A percentile compares a stretch with the other conserved stretches of the same genome.
Conservation (phyloP, 768 basidiomycete genomes). For the Lyophyllum decastes region DNA sequence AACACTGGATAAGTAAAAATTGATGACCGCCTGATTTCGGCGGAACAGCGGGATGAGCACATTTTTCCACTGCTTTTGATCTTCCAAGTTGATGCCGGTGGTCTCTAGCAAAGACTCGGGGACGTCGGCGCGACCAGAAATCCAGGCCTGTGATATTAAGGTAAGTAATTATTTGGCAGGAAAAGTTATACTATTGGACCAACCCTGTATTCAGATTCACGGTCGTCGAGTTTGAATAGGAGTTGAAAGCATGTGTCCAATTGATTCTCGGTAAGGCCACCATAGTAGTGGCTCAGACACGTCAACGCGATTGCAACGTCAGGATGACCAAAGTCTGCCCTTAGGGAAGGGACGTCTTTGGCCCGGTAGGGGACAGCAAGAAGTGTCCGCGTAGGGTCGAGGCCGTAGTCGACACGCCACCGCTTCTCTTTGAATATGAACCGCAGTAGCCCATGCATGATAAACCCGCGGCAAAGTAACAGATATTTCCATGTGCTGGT, state of each 20-base stretch:
- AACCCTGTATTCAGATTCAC: constrained; percentile 37
- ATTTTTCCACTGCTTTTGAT: constrained; percentile 29
- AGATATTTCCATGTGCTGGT: constrained; percentile 27
- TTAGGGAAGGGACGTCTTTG: constrained; percentile 46
- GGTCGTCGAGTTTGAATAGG: constrained; percentile 42
- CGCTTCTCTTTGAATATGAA: constrained; percentile 38
- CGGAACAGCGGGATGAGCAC: constrained; percentile 35
- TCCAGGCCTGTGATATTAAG: not conserved
- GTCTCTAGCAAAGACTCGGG: constrained; percentile 31
- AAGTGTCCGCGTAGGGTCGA: constrained; percentile 40
- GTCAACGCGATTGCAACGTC: constrained; percentile 48
- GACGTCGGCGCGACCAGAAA: constrained; percentile 13
- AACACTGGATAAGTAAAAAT: constrained; percentile 46
- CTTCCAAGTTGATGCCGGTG: constrained; percentile 44
- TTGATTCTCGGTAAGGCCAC: constrained; percentile 41
- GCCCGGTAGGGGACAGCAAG: constrained; percentile 57
- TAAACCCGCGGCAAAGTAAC: constrained; percentile 45
- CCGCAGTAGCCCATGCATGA: constrained; percentile 40
- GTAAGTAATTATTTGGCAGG: not conserved
- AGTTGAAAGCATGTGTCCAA: constrained; percentile 36
- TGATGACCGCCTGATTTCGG: constrained; percentile 36
- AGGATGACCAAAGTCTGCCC: constrained; percentile 55
- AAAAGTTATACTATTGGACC: not conserved
- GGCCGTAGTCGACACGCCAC: constrained; percentile 56
- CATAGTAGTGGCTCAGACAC: constrained; percentile 50